Evolutionary conservation across 192 early-diverging fungal species (phyloP), one percentile per base, ranked within the genome.

Genomic region (Entophlyctis helioformis): DNA sequence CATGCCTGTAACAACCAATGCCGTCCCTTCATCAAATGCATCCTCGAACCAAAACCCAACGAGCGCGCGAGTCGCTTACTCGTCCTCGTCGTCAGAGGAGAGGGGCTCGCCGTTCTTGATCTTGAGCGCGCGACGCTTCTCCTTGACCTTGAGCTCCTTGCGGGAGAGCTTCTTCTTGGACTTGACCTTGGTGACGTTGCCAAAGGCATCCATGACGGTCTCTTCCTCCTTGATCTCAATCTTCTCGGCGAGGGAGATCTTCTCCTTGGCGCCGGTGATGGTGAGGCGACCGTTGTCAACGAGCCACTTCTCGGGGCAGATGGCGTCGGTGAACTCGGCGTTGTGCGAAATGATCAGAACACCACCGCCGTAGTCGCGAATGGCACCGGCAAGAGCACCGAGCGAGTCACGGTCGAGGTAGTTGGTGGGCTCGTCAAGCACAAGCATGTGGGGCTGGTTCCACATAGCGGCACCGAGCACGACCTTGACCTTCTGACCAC

Each of bases 401-500:
- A 84, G 65, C 8, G 82, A 69, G 48, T 86, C 84, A 55, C 82
- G 79, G 62, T 86, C 84, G 54, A 84, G 62, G 64, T 72, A 84
- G 67, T 81, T 64, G 65, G 80, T 76, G 46, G 78, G 70, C 64
- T 85, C 76, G 66, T 88, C 84, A 27, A 88, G 57, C 23, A 88
- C 77, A 29, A 88, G 57, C 69, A 88, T 84, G 53, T 88, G 86
- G 36, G 81, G 82, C 64, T 83, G 75, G 57, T 80, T 76, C 85
- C 86, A 86, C 83, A 88, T 84, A 28, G 81, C 79, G 21, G 80
- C 84, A 36, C 69, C 84, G 53, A 88, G 77, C 22, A 88, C 86
- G 33, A 86, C 83, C 70, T 88, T 88, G 46, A 88, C 84, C 54
- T 85, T 88, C 63, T 85, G 86, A 42, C 85, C 85, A 31, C 81